Base-by-base conservation (phyloP, 2,329 filamentous ascomycete genomes). In the Fusarium torulosum region DNA sequence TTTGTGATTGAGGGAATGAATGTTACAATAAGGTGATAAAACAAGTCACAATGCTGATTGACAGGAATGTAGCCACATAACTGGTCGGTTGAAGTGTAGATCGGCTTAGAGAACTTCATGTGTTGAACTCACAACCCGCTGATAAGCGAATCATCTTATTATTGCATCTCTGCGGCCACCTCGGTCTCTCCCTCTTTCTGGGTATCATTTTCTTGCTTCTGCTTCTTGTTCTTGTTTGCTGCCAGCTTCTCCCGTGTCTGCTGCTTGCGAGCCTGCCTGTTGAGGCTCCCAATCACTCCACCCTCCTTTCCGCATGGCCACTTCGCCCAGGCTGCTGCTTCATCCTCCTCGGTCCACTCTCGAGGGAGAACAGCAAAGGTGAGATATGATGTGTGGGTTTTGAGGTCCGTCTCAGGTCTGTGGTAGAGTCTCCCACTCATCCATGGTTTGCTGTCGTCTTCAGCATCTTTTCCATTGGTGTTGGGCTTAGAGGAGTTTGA, bases 321-420 rank as follows among this genome's bases (percentile, higher is more conserved):
- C 66, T 85, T 87, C 52, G 85, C 82, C 67, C 85, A 80, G 50
- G 90, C 89, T 29, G 85, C 84, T 31, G 85, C 85, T 79, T 99
- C 96, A 69, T 97, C 93, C 62, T 91, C 91, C 35, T 88, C 90
- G 1, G 84, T 90, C 96, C 96, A 99, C 65, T 92, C 90, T 42
- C 89, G 85, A n/a, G 96, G 95, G 62, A 99, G 80, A 4, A 96
- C 83, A 0, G 96, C 96, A 81, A 99, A 99, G 6, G 96, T 91
- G 6, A 99, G 85, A 77, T 99, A 99, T n/a, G 92, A 96, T 0
- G 96, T 99, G 79, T 99, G 96, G 9, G 92, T 96, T 84, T 97
- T 97, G 62, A 98, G 82, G 74, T 99, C 96, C 1, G 89, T 82
- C 80, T 99, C 96, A 0, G 92, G 89, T 23, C 93, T 87, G 73